These are phyloP conservation scores for Cyberlindnera maclurae DNA, from an alignment of 805 yeast genomes.

Conservation along the genomic window DNA sequence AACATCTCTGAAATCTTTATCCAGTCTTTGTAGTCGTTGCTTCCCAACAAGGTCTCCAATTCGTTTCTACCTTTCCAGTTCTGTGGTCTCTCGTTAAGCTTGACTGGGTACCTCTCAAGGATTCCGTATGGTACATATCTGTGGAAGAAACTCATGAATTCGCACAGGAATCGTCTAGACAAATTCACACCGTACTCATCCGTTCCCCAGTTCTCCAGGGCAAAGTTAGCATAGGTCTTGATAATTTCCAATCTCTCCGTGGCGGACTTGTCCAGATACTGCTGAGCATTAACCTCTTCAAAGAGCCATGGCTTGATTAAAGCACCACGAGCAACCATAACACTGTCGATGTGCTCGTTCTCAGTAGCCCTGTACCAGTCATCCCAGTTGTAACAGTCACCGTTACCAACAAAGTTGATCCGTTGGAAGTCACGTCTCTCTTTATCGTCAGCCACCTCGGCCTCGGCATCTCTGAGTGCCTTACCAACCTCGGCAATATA, in stretches of 20 bases:
- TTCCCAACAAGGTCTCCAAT: constrained; percentile 81
- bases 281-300: constrained; percentile 87
- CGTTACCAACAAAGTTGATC: constrained; percentile 88
- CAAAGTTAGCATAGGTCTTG: constrained; percentile 62
- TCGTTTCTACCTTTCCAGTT: constrained; percentile 91
- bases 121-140: constrained; percentile 93
- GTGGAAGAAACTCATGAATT: constrained; percentile 88
- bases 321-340: constrained; percentile 98
- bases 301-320: constrained; percentile 98
- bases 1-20: constrained; percentile 93
- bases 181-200: constrained; percentile 90
- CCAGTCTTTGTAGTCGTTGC: constrained; percentile 82
- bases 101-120: constrained; percentile 81
- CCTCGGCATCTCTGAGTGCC: constrained; percentile 50
- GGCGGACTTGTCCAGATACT: constrained; percentile 86
- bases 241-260: constrained; percentile 78
- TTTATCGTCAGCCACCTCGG: constrained; percentile 54
- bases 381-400: constrained; percentile 80
- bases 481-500: constrained; percentile 72
- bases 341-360: constrained; percentile 74
- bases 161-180: constrained; percentile 88
- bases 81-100: constrained; percentile 89
- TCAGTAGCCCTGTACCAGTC: constrained; percentile 77
- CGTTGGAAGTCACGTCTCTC: constrained; percentile 49
- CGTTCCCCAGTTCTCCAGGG: constrained; percentile 96